Conservation (phyloP, 2,329 filamentous ascomycete genomes). For the Penicillium sp. region DNA sequence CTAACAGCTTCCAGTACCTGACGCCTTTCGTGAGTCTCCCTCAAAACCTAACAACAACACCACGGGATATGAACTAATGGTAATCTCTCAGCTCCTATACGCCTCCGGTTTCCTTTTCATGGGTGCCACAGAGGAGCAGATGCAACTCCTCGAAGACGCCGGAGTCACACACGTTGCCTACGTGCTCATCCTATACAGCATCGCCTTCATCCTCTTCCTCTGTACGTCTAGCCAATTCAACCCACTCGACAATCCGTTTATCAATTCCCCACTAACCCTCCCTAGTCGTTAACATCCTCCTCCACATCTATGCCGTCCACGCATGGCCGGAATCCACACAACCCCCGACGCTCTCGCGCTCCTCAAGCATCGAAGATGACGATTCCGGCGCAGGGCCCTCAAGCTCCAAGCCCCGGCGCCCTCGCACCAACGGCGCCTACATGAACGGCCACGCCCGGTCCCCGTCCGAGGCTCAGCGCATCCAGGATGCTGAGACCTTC, state of each 20-base stretch:
- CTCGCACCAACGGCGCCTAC: conserved; percentile 14
- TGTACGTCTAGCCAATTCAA: conserved; percentile 55
- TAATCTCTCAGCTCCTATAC: conserved; percentile 72
- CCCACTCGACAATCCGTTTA: background rate
- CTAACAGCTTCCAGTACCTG: conserved; percentile 74
- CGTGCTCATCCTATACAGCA: conserved; percentile 85
- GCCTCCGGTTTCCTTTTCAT: conserved; percentile 96
- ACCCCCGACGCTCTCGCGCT: conserved; percentile 17
- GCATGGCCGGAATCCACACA: conserved; percentile 50
- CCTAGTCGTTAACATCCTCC: conserved; percentile 77
- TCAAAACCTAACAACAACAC: background rate
- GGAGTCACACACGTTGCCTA: conserved; percentile 89
- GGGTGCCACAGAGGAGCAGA: conserved; percentile 96
- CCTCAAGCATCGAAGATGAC: conserved; percentile 16
- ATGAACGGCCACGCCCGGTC: conserved; percentile 52
- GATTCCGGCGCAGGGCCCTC: conserved; percentile 19
- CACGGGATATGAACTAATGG: conserved; percentile 20
- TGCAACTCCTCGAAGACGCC: conserved; percentile 74
- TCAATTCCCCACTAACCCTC: background rate
- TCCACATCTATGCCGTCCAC: conserved; percentile 78
- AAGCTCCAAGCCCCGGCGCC: conserved; percentile 18
- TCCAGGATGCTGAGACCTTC: conserved; percentile 87
- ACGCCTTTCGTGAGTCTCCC: conserved; percentile 68
- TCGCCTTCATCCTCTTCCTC: conserved; percentile 89
- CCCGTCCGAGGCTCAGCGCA: conserved; percentile 52